Base-by-base conservation (phyloP, 2,329 filamentous ascomycete species). In the Rasamsonia emersonii region DNA sequence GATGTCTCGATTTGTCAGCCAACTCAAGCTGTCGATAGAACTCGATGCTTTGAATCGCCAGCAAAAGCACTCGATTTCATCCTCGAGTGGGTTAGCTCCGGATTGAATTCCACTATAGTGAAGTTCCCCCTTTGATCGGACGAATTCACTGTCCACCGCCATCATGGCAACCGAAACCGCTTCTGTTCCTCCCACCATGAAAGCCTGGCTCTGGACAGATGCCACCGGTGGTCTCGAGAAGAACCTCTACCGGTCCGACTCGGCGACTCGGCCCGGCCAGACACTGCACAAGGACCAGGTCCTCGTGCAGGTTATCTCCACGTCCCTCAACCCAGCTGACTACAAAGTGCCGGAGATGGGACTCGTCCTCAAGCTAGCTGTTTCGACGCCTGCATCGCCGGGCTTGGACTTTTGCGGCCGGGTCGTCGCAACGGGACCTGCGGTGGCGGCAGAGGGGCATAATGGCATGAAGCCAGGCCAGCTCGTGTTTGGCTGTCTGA, bases 301-400 rank as follows among this genome's bases (percentile, higher is more conserved):
- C 26, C 63, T 80, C 9, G 58, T 81, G 29, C 57, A 70, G 39
- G 69, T 81, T 5, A 53, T 70, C 36, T 58, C 64, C 35, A 62
- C 65, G 16, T 58, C 68, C 15, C 49, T 80, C 41, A 82, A 81
- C 48, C 76, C 76, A 0, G 70, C 71, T 17, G 79, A 82, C 62
- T 72, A 76, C 64, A 82, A 82, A 52, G 41, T 73, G 2, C 62
- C 71, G 7, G 75, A 80, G 46, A 54, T 67, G 17, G 53, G 65
- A 0, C 14, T 66, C 2, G 34, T 71, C 4, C 50, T 51, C 2
- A 56, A 60, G 3, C 39, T 62, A 14, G 21, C 64, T 1, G 51
- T 69, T 28, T 46, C 53, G 15, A 52, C 50, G 4, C 64, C 67
- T 1, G 67, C 64, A 2, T 62, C 62, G 1, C 71, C 71, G 0